A percentile compares a stretch with the other conserved stretches of the same genome.
These are phyloP conservation scores for Flaveria bidentis DNA, from an alignment of 129 eudicot genomes.

Conservation along the genomic window DNA sequence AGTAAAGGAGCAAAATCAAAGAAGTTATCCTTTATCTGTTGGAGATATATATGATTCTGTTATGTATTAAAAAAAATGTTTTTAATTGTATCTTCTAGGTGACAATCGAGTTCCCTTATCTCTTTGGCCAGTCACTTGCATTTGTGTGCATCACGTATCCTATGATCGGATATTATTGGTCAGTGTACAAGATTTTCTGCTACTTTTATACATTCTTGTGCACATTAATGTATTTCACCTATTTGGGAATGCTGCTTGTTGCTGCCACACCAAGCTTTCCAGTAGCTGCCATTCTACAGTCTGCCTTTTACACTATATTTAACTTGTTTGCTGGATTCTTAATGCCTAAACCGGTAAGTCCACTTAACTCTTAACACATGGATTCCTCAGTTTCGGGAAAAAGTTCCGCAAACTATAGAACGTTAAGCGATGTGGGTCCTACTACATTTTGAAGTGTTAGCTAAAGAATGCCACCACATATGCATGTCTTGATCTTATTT, in stretches of 20 bases:
- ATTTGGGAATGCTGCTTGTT: slow-evolving; percentile 59
- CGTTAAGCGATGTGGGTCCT: not conserved
- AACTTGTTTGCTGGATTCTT: slow-evolving; percentile 64
- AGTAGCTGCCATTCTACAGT: slow-evolving; percentile 51
- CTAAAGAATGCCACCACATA: too few relatives aligned
- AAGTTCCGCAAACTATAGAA: not conserved
- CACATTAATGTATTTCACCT: slow-evolving; percentile 62
- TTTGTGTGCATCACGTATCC: slow-evolving; percentile 57
- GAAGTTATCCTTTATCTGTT: not conserved
- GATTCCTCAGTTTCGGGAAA: not conserved
- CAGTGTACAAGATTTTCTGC: slow-evolving; percentile 55
- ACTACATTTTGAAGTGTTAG: too few relatives aligned
- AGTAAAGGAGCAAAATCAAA: not conserved
- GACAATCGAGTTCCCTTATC: slow-evolving; percentile 60
- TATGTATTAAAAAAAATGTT: not conserved
- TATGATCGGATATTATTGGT: slow-evolving; percentile 63
- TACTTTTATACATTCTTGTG: slow-evolving; percentile 54
- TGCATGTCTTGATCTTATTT: too few relatives aligned
- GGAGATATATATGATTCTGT: not conserved
- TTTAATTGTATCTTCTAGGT: slow-evolving; percentile 44
- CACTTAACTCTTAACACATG: not conserved
- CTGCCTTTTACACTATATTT: slow-evolving; percentile 48
- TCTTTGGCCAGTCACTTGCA: slow-evolving; percentile 44
- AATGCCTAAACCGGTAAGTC: slow-evolving; percentile 60
- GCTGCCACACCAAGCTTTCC: slow-evolving; percentile 59